phyloP scores from a whole-genome alignment of 1,284 basidiomycete species.

The Cryptococcus sp. region DNA sequence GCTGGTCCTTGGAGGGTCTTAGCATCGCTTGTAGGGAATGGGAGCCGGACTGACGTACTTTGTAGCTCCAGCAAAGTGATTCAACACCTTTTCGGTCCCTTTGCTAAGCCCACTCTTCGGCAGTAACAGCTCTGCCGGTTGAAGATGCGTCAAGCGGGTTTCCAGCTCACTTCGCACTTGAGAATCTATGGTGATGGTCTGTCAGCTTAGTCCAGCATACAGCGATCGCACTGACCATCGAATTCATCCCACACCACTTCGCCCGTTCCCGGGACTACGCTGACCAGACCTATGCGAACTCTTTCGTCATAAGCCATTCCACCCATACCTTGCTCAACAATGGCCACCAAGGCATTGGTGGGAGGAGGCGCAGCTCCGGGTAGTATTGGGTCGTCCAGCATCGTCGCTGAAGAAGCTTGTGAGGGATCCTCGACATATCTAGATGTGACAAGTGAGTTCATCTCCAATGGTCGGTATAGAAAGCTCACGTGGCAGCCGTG shows the following conservation, averaged over 20 bases:
- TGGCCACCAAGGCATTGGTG: constrained; percentile 52
- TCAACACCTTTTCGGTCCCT: constrained; percentile 74
- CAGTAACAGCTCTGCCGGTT: constrained; percentile 80
- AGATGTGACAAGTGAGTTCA: constrained; percentile 9
- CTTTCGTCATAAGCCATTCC: constrained; percentile 61
- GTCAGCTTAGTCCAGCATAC: not conserved
- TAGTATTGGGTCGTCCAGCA: constrained; percentile 35
- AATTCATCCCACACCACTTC: constrained; percentile 92
- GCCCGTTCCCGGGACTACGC: constrained; percentile 82
- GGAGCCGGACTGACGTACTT: constrained; percentile 15
- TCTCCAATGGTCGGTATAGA: not conserved
- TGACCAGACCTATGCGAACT: constrained; percentile 71
- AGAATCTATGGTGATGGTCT: constrained; percentile 59
- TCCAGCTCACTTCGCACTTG: constrained; percentile 85
- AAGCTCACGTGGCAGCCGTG: constrained; percentile 79
- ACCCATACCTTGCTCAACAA: constrained; percentile 67
- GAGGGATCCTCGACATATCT: constrained; percentile 52
- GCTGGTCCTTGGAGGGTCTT: constrained; percentile 31
- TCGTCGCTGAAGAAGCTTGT: constrained; percentile 36
- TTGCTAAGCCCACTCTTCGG: constrained; percentile 65
- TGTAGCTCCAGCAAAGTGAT: constrained; percentile 62
- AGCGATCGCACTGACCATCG: constrained; percentile 59
- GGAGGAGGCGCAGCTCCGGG: constrained; percentile 42
- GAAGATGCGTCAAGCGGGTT: constrained; percentile 74
- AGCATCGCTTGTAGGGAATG: not conserved